A percentile compares a stretch with the other conserved stretches of the same genome.
phyloP scores from a whole-genome alignment of 495 filamentous ascomycete genomes.

The Niebla homalea region DNA sequence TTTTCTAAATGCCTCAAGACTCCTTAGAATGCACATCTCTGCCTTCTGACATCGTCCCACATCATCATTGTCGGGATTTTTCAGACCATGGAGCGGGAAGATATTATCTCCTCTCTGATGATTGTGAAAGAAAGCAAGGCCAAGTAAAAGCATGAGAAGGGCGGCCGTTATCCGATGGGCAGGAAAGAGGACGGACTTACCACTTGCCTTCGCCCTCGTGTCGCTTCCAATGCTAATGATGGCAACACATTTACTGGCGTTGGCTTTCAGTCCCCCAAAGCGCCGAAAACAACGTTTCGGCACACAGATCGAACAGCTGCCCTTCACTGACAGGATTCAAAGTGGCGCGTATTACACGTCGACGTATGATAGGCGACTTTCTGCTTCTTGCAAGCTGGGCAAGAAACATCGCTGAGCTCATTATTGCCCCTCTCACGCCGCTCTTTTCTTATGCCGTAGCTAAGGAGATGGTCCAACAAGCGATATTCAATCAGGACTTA shows the following conservation, averaged over 20 bases:
- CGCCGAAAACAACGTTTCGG: not conserved
- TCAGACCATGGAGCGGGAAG: too few species aligned
- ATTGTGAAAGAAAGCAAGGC: too few species aligned
- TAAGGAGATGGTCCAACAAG: not conserved
- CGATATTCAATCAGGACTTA: not conserved
- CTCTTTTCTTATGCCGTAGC: slow-evolving; percentile 8
- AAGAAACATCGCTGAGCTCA: slow-evolving; percentile 6
- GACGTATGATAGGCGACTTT: not conserved
- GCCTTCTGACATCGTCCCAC: too few species aligned
- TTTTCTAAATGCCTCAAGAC: too few species aligned
- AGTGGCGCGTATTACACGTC: not conserved
- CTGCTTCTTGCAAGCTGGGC: slow-evolving; percentile 7
- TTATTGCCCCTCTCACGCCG: slow-evolving; percentile 8
- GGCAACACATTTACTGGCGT: slow-evolving; percentile 1
- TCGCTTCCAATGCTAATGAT: slow-evolving; percentile 9
- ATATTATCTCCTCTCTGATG: too few species aligned
- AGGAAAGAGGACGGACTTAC: slow-evolving; percentile 5
- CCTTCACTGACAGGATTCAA: not conserved
- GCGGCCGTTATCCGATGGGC: not conserved
- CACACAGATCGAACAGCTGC: not conserved
- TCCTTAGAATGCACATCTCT: too few species aligned
- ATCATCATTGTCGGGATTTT: too few species aligned
- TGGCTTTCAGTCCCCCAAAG: not conserved
- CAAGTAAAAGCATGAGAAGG: too few species aligned
- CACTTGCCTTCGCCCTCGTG: slow-evolving; percentile 5